Base-by-base conservation (phyloP, 2,329 filamentous ascomycete genomes). In the Niveomyces coronatus region DNA sequence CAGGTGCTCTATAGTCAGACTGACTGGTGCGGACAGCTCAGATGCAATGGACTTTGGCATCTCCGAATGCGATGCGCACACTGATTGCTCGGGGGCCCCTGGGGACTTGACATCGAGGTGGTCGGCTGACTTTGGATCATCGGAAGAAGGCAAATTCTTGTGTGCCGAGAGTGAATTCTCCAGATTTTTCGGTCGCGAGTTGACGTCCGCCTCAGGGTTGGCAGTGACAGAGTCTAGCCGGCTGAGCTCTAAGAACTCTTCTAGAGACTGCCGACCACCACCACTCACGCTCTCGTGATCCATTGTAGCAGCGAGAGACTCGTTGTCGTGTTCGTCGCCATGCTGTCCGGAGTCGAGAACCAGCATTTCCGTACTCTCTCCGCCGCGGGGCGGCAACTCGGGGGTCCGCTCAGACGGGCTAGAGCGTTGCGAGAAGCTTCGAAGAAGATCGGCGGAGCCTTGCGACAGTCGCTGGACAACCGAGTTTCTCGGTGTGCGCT, bases 1-100 rank as follows among this genome's bases (percentile, higher is more conserved):
- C 9, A 94, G 68, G 9, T 68, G 68, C 4, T 77, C 75, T 45
- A 69, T 71, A 5, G 71, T 77, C 42, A 82, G 56, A 32, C 61
- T 72, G 13, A 57, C 58, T 7, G 62, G 56, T 11, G 62, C 59
- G 3, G 71, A 70, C 3, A 58, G 58, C 1, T 49, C 53, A 1
- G 66, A 71, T 14, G 52, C 56, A 3, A 52, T 50, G 3, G 68
- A 71, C 40, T 63, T 64, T 9, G 58, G 49, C 26, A 56, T 55
- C 42, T 60, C 46, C 35, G 58, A 53, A 19, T 29, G 35, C 9
- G 35, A 32, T 22, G 34, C 16, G 40, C 43, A 11, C 9, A 35
- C 29, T 6, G 33, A 20, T 13, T 27, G 16, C 6, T 26, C 16
- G n/a, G 33, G 10, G 5, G 14, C 27, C 5, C 26, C 33, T n/a